Percentiles rank a stretch among this genome's conserved stretches.
Evolutionary conservation across 2,329 filamentous ascomycete species (phyloP).

Genomic region (Grosmannia penicillata): DNA sequence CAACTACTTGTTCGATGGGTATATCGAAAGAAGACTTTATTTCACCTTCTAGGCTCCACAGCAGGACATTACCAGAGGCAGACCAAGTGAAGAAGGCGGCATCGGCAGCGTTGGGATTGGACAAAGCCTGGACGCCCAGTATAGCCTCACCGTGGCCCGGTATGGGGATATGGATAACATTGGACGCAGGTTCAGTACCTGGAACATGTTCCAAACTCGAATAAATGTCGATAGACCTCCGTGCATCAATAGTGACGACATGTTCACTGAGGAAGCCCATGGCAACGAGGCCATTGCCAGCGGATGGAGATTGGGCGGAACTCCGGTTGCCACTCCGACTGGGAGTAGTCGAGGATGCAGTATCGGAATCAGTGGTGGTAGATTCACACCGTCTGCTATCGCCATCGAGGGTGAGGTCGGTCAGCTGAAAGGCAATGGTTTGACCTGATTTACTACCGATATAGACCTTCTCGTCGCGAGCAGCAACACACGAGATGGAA

Average conservation of each 20-base stretch:
- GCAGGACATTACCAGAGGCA: constrained; percentile 59
- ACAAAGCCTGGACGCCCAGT: constrained; percentile 58
- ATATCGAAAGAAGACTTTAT: constrained; percentile 51
- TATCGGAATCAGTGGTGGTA: not conserved
- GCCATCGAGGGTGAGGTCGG: constrained; percentile 23
- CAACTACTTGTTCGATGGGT: constrained; percentile 47
- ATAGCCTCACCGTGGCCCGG: constrained; percentile 49
- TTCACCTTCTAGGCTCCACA: constrained; percentile 66
- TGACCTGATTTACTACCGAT: constrained; percentile 53
- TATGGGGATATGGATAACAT: constrained; percentile 33
- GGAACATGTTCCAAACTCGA: constrained; percentile 26
- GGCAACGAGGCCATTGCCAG: constrained; percentile 38
- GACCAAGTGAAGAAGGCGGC: constrained; percentile 87
- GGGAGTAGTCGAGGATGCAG: not conserved
- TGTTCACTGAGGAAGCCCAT: constrained; percentile 54
- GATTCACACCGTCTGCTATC: constrained; percentile 3
- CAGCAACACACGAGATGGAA: constrained; percentile 49
- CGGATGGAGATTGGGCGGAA: constrained; percentile 21
- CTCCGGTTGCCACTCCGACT: too few species aligned
- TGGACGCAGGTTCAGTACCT: constrained; percentile 22
- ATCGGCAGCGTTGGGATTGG: constrained; percentile 40
- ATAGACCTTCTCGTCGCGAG: constrained; percentile 44
- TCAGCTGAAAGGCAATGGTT: constrained; percentile 38
- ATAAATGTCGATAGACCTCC: constrained; percentile 60
- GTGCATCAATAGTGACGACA: constrained; percentile 61